Percentiles rank a stretch among this genome's conserved stretches.
Conservation (phyloP, 805 yeast species). For the Candida endomychidarum region DNA sequence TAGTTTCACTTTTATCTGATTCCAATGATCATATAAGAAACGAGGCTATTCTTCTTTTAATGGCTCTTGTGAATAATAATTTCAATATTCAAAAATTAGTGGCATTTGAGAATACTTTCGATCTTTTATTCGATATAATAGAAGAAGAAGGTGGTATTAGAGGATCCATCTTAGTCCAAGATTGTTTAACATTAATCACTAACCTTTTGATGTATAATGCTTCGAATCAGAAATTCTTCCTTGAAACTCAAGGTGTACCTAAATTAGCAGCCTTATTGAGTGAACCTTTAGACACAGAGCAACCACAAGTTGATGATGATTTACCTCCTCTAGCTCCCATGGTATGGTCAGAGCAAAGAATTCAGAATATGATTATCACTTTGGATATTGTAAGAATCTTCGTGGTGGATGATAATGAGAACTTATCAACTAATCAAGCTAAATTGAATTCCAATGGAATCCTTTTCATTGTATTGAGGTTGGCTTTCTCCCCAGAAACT, state of each 20-base stretch:
- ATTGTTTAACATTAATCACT: conserved; percentile 73
- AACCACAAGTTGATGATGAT: conserved; percentile 19
- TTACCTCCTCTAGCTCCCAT: conserved; percentile 37
- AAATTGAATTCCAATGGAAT: conserved; percentile 61
- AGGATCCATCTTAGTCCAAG: conserved; percentile 89
- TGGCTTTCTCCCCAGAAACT: conserved; percentile 67
- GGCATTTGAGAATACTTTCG: conserved; percentile 93
- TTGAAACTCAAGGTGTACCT: conserved; percentile 80
- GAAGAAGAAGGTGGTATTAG: conserved; percentile 85
- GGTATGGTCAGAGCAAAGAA: conserved; percentile 76
- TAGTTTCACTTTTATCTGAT: conserved; percentile 55
- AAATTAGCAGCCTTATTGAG: conserved; percentile 60
- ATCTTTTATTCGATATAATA: conserved; percentile 72
- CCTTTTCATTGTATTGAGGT: conserved; percentile 60
- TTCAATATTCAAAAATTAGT: conserved; percentile 87
- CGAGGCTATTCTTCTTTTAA: conserved; percentile 79
- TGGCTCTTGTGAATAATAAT: conserved; percentile 78
- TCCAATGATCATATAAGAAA: conserved; percentile 80
- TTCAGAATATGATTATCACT: conserved; percentile 62
- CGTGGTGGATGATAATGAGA: conserved; percentile 69
- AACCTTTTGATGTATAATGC: conserved; percentile 79
- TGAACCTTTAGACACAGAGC: conserved; percentile 51
- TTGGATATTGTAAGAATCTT: conserved; percentile 73
- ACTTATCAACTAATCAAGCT: conserved; percentile 59
- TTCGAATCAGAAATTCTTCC: conserved; percentile 83